A percentile compares a stretch with the other conserved stretches of the same genome.
phyloP scores from a whole-genome alignment of 1,284 basidiomycete species.

The Cronartium ribicola region DNA sequence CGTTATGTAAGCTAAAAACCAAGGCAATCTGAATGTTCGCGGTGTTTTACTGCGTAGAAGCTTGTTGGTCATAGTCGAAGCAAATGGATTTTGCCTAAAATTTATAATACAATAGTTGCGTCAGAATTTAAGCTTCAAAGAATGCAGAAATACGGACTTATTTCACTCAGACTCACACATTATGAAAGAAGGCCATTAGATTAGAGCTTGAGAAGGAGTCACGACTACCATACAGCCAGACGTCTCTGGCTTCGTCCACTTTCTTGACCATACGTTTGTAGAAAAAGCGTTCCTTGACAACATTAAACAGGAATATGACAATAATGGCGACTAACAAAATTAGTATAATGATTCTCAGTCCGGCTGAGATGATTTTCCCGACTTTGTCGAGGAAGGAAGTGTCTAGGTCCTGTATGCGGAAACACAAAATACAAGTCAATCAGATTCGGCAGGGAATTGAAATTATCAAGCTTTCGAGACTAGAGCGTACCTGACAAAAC shows the following conservation, averaged over 20 bases:
- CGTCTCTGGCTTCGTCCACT: conserved; percentile 16
- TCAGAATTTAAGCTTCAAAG: not conserved
- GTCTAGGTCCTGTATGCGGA: conserved; percentile 16
- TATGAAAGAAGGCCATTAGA: conserved; percentile 27
- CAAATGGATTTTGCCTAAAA: conserved; percentile 20
- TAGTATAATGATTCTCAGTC: conserved; percentile 23
- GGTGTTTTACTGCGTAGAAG: not conserved
- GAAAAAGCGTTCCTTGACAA: conserved; percentile 26
- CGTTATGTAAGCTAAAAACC: conserved; percentile 35
- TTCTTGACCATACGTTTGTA: conserved; percentile 17
- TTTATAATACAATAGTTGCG: not conserved
- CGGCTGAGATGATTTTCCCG: conserved; percentile 15
- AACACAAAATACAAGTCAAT: not conserved
- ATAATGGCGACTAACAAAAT: conserved; percentile 10
- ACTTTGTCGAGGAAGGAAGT: conserved; percentile 36
- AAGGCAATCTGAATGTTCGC: conserved; percentile 19
- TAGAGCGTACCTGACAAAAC: conserved; percentile 22
- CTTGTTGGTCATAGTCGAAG: conserved; percentile 12
- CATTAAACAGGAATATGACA: conserved; percentile 26
- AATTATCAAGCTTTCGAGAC: not conserved
- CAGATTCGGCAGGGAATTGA: not conserved
- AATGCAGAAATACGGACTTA: not conserved
- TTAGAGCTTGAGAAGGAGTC: conserved; percentile 13
- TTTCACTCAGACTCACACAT: conserved; percentile 6
- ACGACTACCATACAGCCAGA: conserved; percentile 17